Base-by-base conservation (phyloP, 106 monocot species). In the Dendrobium nobile region DNA sequence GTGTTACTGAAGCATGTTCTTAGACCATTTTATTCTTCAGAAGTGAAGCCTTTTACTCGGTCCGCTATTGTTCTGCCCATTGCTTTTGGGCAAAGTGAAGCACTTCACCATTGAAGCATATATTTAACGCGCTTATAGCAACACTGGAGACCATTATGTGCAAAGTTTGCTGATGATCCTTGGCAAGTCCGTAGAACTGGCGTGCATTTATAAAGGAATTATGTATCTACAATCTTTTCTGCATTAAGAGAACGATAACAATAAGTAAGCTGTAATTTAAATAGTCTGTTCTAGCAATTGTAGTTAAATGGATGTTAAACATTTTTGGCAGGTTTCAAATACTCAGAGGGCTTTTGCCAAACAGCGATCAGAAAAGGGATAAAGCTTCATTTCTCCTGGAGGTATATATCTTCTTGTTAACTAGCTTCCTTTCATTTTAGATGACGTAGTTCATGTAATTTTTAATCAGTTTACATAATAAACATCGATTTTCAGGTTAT, bases 301-400 rank as follows among this genome's bases (percentile, higher is more conserved):
- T 51, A 41, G n/a, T 48, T 47, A 18, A 76, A 76, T 27, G 4
- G 44, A 44, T 44, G 8, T 43, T 44, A 45, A 44, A 75, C n/a
- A 19, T 9, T 76, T 80, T 10, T 81, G 72, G 81, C 83, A 87
- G 87, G 51, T 87, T 87, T 75, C 84, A 87, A 54, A 84, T 87
- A 48, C 84, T 87, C 61, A 81, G 81, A 79, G 81, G 84, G 10
- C 84, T 87, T 42, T 77, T 87, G 80, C 87, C 87, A 17, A 77
- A 84, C 81, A 84, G 79, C 67, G 87, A 87, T 54, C 87, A 87
- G 65, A 87, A 87, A 84, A 87, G 84, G 84, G 87, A 87, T 54
- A 87, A 87, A 84, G 87, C 87, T 75, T 81, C 87, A 54, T 84
- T 87, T 54, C 84, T 87, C 56, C 54, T 87, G 40, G 87, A 87